Conservation (phyloP, 176 grass and related monocot species). For the Thalia dealbata region DNA sequence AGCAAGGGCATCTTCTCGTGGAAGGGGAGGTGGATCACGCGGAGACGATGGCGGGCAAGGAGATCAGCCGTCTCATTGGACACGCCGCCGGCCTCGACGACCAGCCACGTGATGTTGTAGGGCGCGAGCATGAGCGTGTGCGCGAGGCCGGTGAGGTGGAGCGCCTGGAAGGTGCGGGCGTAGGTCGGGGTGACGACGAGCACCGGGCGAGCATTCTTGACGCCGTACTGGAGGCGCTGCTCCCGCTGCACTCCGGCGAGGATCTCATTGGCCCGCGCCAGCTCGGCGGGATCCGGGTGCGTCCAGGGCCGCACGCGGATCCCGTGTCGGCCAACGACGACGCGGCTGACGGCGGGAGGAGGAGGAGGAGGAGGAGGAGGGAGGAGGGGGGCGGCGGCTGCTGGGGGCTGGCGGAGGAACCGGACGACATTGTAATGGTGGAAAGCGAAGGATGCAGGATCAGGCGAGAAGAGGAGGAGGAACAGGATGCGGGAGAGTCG, state of each 20-base stretch:
- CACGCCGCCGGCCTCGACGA: slow-evolving; percentile 20
- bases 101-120: slow-evolving; percentile 31
- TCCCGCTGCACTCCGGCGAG: slow-evolving; percentile 31
- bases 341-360: not conserved
- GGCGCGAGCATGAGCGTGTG: slow-evolving; percentile 32
- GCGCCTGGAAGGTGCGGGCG: slow-evolving; percentile 30
- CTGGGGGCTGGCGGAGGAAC: not conserved
- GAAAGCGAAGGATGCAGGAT: slow-evolving; percentile 5
- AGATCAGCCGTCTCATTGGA: slow-evolving; percentile 12
- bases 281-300: slow-evolving; percentile 24
- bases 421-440: not conserved
- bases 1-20: slow-evolving; percentile 13
- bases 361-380: not conserved
- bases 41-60: slow-evolving; percentile 5
- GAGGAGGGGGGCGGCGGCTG: not conserved
- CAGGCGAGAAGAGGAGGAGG: slow-evolving; percentile 8
- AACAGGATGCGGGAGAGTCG: not conserved
- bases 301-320: slow-evolving; percentile 23
- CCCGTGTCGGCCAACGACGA: slow-evolving; percentile 23
- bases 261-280: slow-evolving; percentile 22
- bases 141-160: slow-evolving; percentile 28
- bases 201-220: slow-evolving; percentile 13
- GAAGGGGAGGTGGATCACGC: slow-evolving; percentile 21
- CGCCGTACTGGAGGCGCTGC: slow-evolving; percentile 28
- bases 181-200: slow-evolving; percentile 37